phyloP scores from a whole-genome alignment of 371 early-diverging fungal genomes.

The Enterospora canceri region DNA sequence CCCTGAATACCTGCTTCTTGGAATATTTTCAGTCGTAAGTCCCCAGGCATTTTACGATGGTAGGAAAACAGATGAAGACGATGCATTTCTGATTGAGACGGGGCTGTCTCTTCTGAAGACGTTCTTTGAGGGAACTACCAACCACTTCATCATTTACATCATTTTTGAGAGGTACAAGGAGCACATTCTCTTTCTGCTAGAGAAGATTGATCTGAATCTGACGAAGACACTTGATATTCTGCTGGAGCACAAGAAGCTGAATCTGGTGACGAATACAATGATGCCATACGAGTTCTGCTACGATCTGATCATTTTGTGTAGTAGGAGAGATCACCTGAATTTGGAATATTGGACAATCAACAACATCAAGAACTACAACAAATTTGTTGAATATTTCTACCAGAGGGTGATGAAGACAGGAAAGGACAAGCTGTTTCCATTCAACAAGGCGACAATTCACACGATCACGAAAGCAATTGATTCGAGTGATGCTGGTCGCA shows the following conservation, averaged over 20 bases:
- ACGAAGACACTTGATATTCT: conserved; percentile 39
- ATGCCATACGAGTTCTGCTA: conserved; percentile 37
- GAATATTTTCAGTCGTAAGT: conserved; percentile 35
- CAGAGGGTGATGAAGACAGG: background rate
- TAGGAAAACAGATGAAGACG: background rate
- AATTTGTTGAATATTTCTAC: conserved; percentile 23
- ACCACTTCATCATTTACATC: conserved; percentile 26
- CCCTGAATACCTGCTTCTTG: conserved; percentile 39
- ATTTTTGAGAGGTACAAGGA: conserved; percentile 25
- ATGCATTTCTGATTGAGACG: background rate
- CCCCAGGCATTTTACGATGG: background rate
- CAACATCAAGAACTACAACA: conserved; percentile 5
- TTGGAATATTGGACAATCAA: conserved; percentile 38
- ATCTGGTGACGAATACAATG: conserved; percentile 22
- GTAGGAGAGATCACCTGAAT: conserved; percentile 44
- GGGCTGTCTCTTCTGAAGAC: background rate
- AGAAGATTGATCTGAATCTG: conserved; percentile 5
- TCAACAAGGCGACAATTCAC: conserved; percentile 20
- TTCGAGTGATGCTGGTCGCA: conserved; percentile 9
- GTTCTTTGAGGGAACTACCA: conserved; percentile 19
- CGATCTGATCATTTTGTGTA: conserved; percentile 45
- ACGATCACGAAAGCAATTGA: conserved; percentile 10
- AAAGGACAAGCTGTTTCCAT: conserved; percentile 31
- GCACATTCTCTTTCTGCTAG: conserved; percentile 6
- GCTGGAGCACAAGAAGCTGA: conserved; percentile 48